phyloP scores from a whole-genome alignment of 1,139 yeast genomes.

The Candida sp. region DNA sequence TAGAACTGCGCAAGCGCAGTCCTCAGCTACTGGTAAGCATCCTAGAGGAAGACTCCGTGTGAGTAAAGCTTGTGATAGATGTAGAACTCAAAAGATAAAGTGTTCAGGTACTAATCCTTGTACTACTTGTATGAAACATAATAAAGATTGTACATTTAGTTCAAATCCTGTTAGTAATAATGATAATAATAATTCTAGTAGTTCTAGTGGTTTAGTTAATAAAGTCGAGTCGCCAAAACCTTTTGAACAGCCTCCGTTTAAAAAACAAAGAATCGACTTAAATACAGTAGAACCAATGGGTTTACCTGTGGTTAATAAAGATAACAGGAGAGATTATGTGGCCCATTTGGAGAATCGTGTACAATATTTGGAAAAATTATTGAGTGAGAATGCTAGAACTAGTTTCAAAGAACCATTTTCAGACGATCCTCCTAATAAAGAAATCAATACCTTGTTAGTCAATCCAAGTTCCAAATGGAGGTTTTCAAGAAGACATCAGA shows the following conservation, averaged over 20 bases:
- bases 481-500: slow-evolving; percentile 48
- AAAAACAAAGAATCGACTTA: slow-evolving; percentile 9
- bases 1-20: not conserved
- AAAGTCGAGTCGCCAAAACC: not conserved
- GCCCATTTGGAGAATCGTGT: slow-evolving; percentile 38
- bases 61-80: slow-evolving; percentile 57
- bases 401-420: slow-evolving; percentile 13
- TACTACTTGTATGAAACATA: slow-evolving; percentile 43
- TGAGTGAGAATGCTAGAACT: slow-evolving; percentile 15
- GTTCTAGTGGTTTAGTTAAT: not conserved
- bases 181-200: not conserved
- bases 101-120: slow-evolving; percentile 62
- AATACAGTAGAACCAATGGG: slow-evolving; percentile 15
- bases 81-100: slow-evolving; percentile 59
- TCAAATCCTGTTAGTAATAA: slow-evolving; percentile 3
- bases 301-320: slow-evolving; percentile 14
- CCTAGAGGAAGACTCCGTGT: slow-evolving; percentile 37
- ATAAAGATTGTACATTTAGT: slow-evolving; percentile 34
- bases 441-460: slow-evolving; percentile 15
- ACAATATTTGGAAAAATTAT: slow-evolving; percentile 34
- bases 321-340: slow-evolving; percentile 18
- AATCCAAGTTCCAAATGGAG: slow-evolving; percentile 44
- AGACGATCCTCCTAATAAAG: slow-evolving; percentile 16
- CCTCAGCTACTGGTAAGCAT: not conserved
- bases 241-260: slow-evolving; percentile 2